Base-by-base conservation (phyloP, 1,284 basidiomycete genomes). In the Coriolopsis trogii region DNA sequence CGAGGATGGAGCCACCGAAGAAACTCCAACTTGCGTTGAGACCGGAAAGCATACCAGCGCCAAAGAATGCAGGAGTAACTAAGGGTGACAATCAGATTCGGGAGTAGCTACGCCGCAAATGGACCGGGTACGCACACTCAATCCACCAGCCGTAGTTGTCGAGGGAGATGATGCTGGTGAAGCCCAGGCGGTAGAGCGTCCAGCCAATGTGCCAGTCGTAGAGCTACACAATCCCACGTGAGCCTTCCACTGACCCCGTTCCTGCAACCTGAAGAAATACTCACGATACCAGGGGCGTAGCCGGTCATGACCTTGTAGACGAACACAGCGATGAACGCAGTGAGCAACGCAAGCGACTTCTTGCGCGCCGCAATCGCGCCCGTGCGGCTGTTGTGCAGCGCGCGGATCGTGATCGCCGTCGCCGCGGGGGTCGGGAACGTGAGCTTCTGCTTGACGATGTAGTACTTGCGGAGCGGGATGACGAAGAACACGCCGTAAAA, bases 401-500 rank as follows among this genome's bases (percentile, higher is more conserved):
- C 80, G 21, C 80, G 81, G 58, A 87, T 85, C 16, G 84, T 85
- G 62, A 78, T 83, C 16, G 85, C 86, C 29, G 85, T 86, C 10
- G 87, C 87, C 47, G 86, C 81, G 13, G 82, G 82, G 2, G 84
- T 84, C 2, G 84, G 86, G 74, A 89, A 89, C 29, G 82, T 81
- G 25, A 86, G 70, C 64, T 85, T 85, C 65, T 85, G 82, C 65
- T 82, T 78, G 46, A 87, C 72, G 59, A 89, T 85, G 68, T 82
- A 88, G 67, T 82, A 85, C 61, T 79, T 80, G 53, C 82, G 76
- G 25, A 85, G 70, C 0, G 84, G 84, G 51, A 85, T 81, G 55
- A 83, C 82, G 67, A 87, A 87, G 69, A 85, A 83, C 13, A 84
- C 76, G 38, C 84, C 84, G 60, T 83, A 86, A 72, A 84, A 88